phyloP scores from a whole-genome alignment of 164 flowering plant species.

The Stephania cephalantha region DNA sequence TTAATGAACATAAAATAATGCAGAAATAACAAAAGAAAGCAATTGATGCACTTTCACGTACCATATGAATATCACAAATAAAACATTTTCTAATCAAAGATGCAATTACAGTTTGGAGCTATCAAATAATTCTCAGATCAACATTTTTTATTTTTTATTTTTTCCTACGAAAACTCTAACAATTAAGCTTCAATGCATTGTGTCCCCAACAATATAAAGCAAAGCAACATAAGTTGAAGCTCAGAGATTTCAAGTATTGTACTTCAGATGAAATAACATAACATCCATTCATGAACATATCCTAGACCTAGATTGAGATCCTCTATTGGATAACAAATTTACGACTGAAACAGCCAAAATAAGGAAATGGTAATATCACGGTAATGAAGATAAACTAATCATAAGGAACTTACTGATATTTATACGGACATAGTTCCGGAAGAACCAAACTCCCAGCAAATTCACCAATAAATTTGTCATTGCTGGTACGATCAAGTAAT shows the following conservation, averaged over 20 bases:
- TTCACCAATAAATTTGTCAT: conserved; percentile 90
- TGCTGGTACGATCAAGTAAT: conserved; percentile 91
- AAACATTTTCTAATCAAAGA: not conserved
- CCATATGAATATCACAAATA: not conserved
- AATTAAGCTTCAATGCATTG: not conserved
- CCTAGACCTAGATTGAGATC: not conserved
- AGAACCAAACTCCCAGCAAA: conserved; percentile 98
- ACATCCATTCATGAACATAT: not conserved
- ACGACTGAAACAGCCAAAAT: not conserved
- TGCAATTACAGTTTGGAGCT: not conserved
- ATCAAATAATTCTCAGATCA: too few species aligned
- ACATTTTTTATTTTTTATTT: not conserved
- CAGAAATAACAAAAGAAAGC: not conserved
- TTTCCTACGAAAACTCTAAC: not conserved
- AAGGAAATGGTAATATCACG: not conserved
- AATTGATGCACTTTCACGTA: not conserved
- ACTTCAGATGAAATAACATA: not conserved
- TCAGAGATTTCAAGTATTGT: not conserved
- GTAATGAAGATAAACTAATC: not conserved
- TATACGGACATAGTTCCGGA: conserved; percentile 84
- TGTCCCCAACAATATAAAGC: not conserved
- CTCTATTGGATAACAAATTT: not conserved
- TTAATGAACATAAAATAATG: not conserved
- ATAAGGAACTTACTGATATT: conserved; percentile 57
- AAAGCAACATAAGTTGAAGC: not conserved